Conservation (phyloP, 2,329 filamentous ascomycete genomes). For the Phoma sp. region DNA sequence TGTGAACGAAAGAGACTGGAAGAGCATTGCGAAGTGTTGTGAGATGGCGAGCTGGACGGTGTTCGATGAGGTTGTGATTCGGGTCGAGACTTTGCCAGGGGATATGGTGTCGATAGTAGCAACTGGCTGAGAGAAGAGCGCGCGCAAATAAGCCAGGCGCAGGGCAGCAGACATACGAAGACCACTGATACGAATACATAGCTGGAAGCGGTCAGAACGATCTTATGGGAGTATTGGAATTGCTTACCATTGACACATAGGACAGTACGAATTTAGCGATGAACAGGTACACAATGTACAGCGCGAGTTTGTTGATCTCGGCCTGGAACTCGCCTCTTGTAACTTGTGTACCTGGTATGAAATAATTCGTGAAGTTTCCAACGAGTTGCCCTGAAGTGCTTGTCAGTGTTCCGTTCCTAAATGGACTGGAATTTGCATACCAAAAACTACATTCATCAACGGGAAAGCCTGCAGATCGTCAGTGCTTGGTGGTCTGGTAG, state of each 20-base stretch:
- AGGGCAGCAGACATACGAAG: constrained; percentile 59
- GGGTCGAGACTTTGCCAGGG: constrained; percentile 57
- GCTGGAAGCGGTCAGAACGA: constrained; percentile 19
- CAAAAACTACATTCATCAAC: constrained; percentile 66
- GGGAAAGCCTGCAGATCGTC: constrained; percentile 46
- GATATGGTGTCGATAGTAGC: constrained; percentile 57
- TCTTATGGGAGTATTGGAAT: not conserved
- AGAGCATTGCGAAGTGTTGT: constrained; percentile 58
- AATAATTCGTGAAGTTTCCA: constrained; percentile 64
- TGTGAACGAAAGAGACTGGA: constrained; percentile 44
- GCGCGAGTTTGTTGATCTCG: constrained; percentile 50
- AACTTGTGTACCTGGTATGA: constrained; percentile 51
- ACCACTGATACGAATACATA: constrained; percentile 58
- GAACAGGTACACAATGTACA: constrained; percentile 45
- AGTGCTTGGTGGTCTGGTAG: not conserved
- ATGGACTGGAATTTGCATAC: constrained; percentile 58
- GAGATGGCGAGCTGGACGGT: constrained; percentile 62
- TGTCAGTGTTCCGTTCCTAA: constrained; percentile 18
- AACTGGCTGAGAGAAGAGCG: constrained; percentile 58
- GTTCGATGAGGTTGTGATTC: constrained; percentile 60
- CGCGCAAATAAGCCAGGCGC: constrained; percentile 57
- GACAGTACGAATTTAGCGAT: constrained; percentile 44
- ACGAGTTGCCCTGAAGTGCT: constrained; percentile 47
- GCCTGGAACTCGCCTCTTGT: constrained; percentile 57
- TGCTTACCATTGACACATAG: constrained; percentile 42